Evolutionary conservation across 768 basidiomycete species (phyloP).

Genomic region (Rhodotorula diobovata): DNA sequence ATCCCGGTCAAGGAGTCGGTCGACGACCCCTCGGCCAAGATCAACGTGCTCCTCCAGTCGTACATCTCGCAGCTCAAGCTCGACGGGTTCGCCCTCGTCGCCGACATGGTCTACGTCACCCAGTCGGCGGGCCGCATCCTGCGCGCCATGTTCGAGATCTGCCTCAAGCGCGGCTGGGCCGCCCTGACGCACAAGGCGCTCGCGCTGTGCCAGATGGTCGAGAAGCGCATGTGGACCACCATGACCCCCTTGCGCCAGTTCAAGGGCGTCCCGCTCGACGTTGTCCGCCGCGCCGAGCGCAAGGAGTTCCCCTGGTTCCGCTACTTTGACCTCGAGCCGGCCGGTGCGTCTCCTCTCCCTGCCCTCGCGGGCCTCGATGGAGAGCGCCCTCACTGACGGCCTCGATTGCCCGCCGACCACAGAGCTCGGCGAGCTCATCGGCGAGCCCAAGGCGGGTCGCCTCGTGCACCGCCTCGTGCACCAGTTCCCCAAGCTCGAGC

Average conservation of each 20-base stretch:
- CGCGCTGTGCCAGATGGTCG: constrained; percentile 70
- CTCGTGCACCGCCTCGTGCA: constrained; percentile 90
- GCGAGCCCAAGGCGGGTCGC: constrained; percentile 85
- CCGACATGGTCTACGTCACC: constrained; percentile 73
- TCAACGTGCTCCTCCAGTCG: constrained; percentile 90
- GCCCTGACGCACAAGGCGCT: constrained; percentile 84
- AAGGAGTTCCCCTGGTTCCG: constrained; percentile 99
- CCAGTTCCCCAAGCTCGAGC: constrained; percentile 73
- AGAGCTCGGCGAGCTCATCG: constrained; percentile 91
- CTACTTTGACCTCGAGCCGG: constrained; percentile 75
- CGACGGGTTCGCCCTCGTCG: constrained; percentile 61
- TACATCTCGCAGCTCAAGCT: constrained; percentile 92
- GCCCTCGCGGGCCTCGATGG: not conserved
- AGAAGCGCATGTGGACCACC: constrained; percentile 76
- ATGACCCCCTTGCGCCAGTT: constrained; percentile 98
- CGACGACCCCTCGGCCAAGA: constrained; percentile 93
- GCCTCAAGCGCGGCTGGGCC: constrained; percentile 97
- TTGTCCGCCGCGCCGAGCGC: constrained; percentile 72
- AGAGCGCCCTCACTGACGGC: not conserved
- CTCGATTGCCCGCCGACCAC: constrained; percentile 42
- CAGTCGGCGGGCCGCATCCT: constrained; percentile 95
- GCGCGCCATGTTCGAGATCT: constrained; percentile 96
- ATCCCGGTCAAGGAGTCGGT: constrained; percentile 96
- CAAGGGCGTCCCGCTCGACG: constrained; percentile 68
- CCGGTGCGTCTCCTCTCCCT: constrained; percentile 21